Percentiles rank a stretch among this genome's conserved stretches.
Conservation (phyloP, 148 eudicot species). For the Tetragonia tetragonoides region DNA sequence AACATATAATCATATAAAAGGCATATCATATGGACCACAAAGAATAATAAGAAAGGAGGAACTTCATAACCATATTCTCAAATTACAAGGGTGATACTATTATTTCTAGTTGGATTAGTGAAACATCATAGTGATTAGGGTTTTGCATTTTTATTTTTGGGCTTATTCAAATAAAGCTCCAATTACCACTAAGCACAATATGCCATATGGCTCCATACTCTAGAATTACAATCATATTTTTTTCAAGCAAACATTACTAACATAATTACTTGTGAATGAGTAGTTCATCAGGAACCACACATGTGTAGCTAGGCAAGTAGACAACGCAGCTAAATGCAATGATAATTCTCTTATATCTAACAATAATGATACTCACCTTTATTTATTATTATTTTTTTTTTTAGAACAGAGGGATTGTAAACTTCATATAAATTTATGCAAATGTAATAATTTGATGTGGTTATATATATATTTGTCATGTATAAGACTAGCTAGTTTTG, state of each 20-base stretch:
- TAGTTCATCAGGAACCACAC: neutral
- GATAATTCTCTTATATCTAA: conserved; percentile 15
- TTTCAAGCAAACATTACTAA: neutral
- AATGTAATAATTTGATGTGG: neutral
- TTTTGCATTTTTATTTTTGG: neutral
- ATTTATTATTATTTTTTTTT: neutral
- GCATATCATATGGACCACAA: no score
- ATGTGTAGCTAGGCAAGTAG: conserved; percentile 1
- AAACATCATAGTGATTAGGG: neutral
- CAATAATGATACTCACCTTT: conserved; percentile 22
- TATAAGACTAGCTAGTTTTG: neutral
- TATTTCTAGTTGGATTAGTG: neutral
- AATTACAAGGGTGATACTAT: no score
- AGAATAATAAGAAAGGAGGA: no score
- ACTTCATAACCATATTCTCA: neutral
- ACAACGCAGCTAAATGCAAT: conserved; percentile 23
- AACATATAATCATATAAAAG: no score
- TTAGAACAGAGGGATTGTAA: neutral
- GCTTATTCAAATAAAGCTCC: neutral
- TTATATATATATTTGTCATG: neutral
- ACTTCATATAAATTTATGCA: neutral
- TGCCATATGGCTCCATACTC: no score
- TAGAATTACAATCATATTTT: neutral
- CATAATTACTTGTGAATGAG: no score
- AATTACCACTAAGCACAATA: neutral